Evolutionary conservation across 768 basidiomycete genomes (phyloP).

Genomic region (Naematelia encephala): DNA sequence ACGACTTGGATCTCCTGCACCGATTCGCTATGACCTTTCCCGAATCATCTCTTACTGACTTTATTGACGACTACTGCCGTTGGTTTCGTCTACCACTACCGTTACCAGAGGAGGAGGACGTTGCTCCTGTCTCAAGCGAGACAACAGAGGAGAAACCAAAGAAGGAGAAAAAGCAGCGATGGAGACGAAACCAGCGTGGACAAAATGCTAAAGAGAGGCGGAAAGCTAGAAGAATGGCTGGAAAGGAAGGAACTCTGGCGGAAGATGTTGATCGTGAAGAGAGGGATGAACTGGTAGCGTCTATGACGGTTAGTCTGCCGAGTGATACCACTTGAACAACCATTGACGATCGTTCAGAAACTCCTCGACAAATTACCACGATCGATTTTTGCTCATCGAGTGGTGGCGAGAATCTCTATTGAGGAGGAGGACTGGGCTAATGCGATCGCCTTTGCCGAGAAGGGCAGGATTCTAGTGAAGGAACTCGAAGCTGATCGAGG

Average conservation of each 20-base stretch:
- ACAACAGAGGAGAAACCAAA: neutral
- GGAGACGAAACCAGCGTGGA: slow-evolving; percentile 11
- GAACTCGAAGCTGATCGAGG: slow-evolving; percentile 62
- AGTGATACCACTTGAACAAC: slow-evolving; percentile 5
- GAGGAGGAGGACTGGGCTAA: slow-evolving; percentile 70
- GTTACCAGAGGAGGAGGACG: slow-evolving; percentile 54
- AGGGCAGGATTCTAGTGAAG: slow-evolving; percentile 61
- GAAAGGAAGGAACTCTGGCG: slow-evolving; percentile 31
- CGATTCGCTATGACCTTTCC: slow-evolving; percentile 69
- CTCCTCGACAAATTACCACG: slow-evolving; percentile 52
- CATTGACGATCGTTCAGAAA: slow-evolving; percentile 28
- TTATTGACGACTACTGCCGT: slow-evolving; percentile 67
- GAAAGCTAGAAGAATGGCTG: slow-evolving; percentile 33
- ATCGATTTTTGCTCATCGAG: slow-evolving; percentile 65
- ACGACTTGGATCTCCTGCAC: slow-evolving; percentile 60
- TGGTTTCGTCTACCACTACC: slow-evolving; percentile 58
- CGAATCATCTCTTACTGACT: slow-evolving; percentile 56
- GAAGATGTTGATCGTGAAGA: slow-evolving; percentile 49
- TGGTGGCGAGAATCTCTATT: slow-evolving; percentile 65
- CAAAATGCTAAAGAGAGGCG: slow-evolving; percentile 38
- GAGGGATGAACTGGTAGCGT: slow-evolving; percentile 62
- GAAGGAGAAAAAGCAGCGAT: slow-evolving; percentile 18
- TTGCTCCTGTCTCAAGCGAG: slow-evolving; percentile 6
- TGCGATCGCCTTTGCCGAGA: slow-evolving; percentile 68
- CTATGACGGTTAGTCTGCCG: slow-evolving; percentile 61